Conservation (phyloP, 805 yeast species). For the Lipomyces orientalis region DNA sequence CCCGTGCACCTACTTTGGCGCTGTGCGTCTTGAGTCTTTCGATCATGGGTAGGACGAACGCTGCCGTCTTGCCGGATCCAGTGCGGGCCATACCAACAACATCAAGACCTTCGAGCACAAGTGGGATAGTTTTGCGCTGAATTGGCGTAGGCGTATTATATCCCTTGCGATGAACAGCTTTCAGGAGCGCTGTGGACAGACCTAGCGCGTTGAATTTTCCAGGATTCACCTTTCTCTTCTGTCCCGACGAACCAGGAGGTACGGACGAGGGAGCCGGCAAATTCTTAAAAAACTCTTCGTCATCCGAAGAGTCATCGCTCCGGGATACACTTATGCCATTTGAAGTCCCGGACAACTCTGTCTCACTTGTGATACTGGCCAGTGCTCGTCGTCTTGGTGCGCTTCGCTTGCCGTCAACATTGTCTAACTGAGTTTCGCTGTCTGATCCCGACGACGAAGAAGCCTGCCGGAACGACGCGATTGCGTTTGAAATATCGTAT, state of each 20-base stretch:
- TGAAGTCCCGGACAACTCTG: constrained; percentile 10
- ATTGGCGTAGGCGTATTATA: constrained; percentile 96
- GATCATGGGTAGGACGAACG: constrained; percentile 87
- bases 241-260: constrained; percentile 20
- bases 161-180: constrained; percentile 81
- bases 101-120: constrained; percentile 84
- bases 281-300: constrained; percentile 49
- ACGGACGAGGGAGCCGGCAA: constrained; percentile 12
- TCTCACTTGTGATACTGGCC: background rate
- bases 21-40: constrained; percentile 83
- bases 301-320: constrained; percentile 50
- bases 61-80: constrained; percentile 99
- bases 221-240: constrained; percentile 50
- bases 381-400: background rate
- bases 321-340: constrained; percentile 47
- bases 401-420: constrained; percentile 2
- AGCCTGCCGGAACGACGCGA: constrained; percentile 20
- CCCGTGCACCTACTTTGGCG: constrained; percentile 82
- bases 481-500: constrained; percentile 31
- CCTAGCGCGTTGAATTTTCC: constrained; percentile 63
- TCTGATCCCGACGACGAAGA: constrained; percentile 19
- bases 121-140: constrained; percentile 93
- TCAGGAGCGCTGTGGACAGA: constrained; percentile 69
- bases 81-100: constrained; percentile 99
- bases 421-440: constrained; percentile 18